Evolutionary conservation across 2,329 filamentous ascomycete genomes (phyloP).

Genomic region (Aaosphaeria arxii): DNA sequence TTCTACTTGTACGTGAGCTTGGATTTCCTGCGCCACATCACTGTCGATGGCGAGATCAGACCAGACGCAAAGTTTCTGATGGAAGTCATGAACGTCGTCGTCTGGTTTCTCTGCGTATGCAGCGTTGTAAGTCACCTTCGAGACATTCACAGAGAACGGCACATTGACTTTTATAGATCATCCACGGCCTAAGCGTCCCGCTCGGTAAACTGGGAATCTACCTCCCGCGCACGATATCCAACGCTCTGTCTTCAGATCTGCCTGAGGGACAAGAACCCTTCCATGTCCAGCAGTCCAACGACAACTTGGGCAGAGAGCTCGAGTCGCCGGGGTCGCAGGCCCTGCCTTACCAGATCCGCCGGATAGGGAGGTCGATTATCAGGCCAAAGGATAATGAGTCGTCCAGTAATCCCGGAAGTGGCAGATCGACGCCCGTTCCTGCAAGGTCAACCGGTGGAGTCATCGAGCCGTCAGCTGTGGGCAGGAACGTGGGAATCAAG

Average conservation of each 20-base stretch:
- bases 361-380: not conserved
- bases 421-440: too few species aligned
- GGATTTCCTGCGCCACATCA: slow-evolving; percentile 65
- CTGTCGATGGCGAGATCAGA: slow-evolving; percentile 58
- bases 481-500: too few species aligned
- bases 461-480: too few species aligned
- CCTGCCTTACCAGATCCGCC: not conserved
- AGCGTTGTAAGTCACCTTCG: slow-evolving; percentile 65
- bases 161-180: too few species aligned
- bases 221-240: slow-evolving; percentile 62
- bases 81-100: slow-evolving; percentile 67
- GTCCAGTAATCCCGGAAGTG: too few species aligned
- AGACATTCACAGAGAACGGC: too few species aligned
- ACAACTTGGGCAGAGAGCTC: not conserved
- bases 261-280: slow-evolving; percentile 23
- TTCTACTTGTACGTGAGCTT: slow-evolving; percentile 83
- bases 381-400: not conserved
- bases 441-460: too few species aligned
- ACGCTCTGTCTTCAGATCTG: slow-evolving; percentile 32
- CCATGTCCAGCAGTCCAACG: slow-evolving; percentile 13
- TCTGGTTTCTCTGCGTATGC: slow-evolving; percentile 84
- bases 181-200: slow-evolving; percentile 81
- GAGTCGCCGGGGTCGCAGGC: not conserved
- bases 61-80: slow-evolving; percentile 64
- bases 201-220: slow-evolving; percentile 64